phyloP scores from a whole-genome alignment of 371 early-diverging fungal species.

The Rhizomucor miehei region DNA sequence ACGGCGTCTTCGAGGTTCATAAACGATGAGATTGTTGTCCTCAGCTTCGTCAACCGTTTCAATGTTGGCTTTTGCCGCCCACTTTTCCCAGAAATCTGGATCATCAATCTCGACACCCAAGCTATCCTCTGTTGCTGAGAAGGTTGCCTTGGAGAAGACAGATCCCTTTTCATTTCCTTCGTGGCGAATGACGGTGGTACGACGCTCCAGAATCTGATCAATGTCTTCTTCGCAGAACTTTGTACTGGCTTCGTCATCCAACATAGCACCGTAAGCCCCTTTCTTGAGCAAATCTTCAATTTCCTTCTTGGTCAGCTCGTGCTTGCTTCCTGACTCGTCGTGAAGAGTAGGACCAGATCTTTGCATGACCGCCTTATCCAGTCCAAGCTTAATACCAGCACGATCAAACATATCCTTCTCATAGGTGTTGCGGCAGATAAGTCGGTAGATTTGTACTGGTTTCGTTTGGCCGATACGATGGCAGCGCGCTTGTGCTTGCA shows the following conservation, averaged over 20 bases:
- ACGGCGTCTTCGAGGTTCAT: conserved; percentile 66
- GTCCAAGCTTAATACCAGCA: conserved; percentile 90
- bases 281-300: conserved; percentile 89
- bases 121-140: conserved; percentile 58
- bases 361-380: conserved; percentile 89
- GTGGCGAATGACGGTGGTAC: conserved; percentile 88
- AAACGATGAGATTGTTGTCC: conserved; percentile 62
- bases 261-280: conserved; percentile 88
- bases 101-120: conserved; percentile 84
- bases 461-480: conserved; percentile 97
- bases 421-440: conserved; percentile 90
- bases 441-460: conserved; percentile 84
- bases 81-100: conserved; percentile 98
- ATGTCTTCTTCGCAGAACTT: conserved; percentile 97
- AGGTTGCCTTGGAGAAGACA: conserved; percentile 94
- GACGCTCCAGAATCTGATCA: conserved; percentile 90
- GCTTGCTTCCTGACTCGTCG: conserved; percentile 31
- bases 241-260: conserved; percentile 85
- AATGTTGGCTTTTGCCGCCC: conserved; percentile 81
- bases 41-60: conserved; percentile 57
- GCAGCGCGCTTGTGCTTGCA: conserved; percentile 93
- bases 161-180: conserved; percentile 74
- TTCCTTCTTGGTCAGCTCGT: conserved; percentile 71
- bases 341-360: conserved; percentile 37
- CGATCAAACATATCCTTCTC: conserved; percentile 97